Evolutionary conservation across 1,139 yeast genomes (phyloP).

Genomic region (Candida dubliniensis): DNA sequence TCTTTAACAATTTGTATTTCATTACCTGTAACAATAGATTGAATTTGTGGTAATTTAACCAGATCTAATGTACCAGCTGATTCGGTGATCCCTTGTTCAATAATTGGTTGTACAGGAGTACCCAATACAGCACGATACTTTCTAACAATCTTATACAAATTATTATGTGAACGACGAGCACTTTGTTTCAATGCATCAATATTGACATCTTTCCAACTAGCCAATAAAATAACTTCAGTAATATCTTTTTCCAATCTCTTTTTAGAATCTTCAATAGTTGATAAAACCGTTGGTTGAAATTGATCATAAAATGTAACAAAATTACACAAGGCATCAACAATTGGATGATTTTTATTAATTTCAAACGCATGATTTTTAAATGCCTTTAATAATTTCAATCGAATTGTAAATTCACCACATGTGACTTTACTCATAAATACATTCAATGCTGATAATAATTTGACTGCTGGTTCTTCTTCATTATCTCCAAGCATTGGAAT

Average conservation of each 20-base stretch:
- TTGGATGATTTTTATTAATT: conserved; percentile 20
- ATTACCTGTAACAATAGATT: conserved; percentile 17
- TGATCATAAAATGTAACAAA: conserved; percentile 66
- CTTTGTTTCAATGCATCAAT: conserved; percentile 91
- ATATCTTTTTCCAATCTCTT: conserved; percentile 73
- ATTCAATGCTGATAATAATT: conserved; percentile 68
- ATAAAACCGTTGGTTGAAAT: conserved; percentile 51
- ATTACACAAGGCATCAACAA: conserved; percentile 54
- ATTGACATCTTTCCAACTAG: conserved; percentile 97
- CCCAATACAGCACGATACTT: conserved; percentile 71
- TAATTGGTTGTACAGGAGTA: conserved; percentile 51
- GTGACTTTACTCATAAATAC: conserved; percentile 74
- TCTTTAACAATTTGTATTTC: conserved; percentile 19
- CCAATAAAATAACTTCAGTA: conserved; percentile 78
- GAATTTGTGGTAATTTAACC: conserved; percentile 15
- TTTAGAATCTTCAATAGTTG: conserved; percentile 45
- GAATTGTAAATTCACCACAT: conserved; percentile 65
- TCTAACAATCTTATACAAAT: conserved; percentile 77
- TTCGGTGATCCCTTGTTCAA: conserved; percentile 55
- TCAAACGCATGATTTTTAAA: conserved; percentile 53
- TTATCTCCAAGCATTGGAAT: conserved; percentile 36
- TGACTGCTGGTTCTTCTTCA: conserved; percentile 21
- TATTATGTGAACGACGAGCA: conserved; percentile 83
- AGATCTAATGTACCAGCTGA: conserved; percentile 9
- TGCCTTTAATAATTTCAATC: conserved; percentile 61